Evolutionary conservation across 2,329 filamentous ascomycete species (phyloP).

Genomic region (Phoma herbarum): DNA sequence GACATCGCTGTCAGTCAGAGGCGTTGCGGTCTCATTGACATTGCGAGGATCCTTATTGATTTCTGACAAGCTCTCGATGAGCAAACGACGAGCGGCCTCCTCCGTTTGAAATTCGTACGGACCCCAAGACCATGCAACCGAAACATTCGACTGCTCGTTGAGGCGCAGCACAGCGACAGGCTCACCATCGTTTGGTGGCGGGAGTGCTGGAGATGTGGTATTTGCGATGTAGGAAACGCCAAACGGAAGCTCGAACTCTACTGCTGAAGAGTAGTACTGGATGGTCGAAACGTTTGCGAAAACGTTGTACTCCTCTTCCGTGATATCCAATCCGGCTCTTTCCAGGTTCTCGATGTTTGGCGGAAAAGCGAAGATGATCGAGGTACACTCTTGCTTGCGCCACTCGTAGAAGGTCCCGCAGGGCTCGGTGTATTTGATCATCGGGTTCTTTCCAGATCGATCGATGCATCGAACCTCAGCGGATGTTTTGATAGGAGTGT

Average conservation of each 20-base stretch:
- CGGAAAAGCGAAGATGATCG: constrained; percentile 49
- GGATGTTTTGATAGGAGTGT: constrained; percentile 43
- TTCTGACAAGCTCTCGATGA: constrained; percentile 43
- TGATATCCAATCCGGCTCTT: constrained; percentile 44
- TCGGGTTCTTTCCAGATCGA: constrained; percentile 44
- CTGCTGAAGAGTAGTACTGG: constrained; percentile 50
- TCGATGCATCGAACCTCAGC: constrained; percentile 49
- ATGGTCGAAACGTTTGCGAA: constrained; percentile 45
- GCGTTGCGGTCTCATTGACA: constrained; percentile 29
- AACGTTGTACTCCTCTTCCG: constrained; percentile 43
- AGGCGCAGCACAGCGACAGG: constrained; percentile 49
- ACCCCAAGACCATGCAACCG: constrained; percentile 51
- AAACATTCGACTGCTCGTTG: constrained; percentile 39
- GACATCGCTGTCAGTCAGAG: constrained; percentile 36
- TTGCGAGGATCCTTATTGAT: constrained; percentile 52
- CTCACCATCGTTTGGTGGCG: constrained; percentile 46
- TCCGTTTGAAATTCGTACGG: constrained; percentile 46
- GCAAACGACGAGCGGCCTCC: constrained; percentile 34
- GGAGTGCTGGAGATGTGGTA: constrained; percentile 31
- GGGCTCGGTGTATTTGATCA: constrained; percentile 46
- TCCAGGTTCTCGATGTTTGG: constrained; percentile 47
- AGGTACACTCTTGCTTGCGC: constrained; percentile 47
- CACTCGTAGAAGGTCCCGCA: constrained; percentile 42
- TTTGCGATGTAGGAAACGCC: constrained; percentile 48
- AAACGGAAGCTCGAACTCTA: constrained; percentile 47